phyloP scores from a whole-genome alignment of 139 green algal genomes.

The Tetradesmus obliquus region DNA sequence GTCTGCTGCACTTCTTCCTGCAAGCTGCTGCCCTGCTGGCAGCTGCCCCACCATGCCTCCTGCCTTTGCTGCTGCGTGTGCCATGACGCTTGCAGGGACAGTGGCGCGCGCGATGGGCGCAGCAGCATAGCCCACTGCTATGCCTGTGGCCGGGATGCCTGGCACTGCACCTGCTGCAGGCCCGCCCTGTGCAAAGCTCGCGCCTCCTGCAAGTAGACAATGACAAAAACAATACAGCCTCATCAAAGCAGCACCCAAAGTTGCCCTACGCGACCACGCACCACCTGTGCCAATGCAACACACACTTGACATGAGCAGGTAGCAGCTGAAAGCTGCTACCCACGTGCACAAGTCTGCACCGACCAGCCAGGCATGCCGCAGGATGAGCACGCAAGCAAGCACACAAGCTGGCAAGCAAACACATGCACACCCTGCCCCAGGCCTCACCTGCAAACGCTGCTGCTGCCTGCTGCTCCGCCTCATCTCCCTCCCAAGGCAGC shows the following conservation, averaged over 20 bases:
- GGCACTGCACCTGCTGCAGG: background rate
- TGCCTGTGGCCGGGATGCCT: slow-evolving; percentile 27
- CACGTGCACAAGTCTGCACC: no score
- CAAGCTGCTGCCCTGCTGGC: background rate
- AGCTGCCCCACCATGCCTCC: background rate
- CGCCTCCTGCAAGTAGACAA: background rate
- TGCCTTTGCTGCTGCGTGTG: background rate
- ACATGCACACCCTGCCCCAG: background rate
- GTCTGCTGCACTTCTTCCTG: slow-evolving; percentile 13
- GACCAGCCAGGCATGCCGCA: background rate
- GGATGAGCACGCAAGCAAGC: background rate
- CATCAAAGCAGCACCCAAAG: no score
- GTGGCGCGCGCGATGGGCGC: background rate
- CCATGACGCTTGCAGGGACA: slow-evolving; percentile 31
- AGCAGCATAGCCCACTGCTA: slow-evolving; percentile 22
- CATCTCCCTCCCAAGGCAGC: slow-evolving; percentile 10
- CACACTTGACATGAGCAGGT: no score
- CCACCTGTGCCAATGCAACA: no score
- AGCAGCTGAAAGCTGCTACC: no score
- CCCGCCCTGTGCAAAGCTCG: background rate
- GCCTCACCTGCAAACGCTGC: background rate
- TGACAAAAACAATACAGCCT: no score
- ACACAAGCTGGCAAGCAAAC: background rate
- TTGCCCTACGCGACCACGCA: no score
- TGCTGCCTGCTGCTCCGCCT: background rate